Conservation (phyloP, 768 basidiomycete species). For the Suillus spraguei region DNA sequence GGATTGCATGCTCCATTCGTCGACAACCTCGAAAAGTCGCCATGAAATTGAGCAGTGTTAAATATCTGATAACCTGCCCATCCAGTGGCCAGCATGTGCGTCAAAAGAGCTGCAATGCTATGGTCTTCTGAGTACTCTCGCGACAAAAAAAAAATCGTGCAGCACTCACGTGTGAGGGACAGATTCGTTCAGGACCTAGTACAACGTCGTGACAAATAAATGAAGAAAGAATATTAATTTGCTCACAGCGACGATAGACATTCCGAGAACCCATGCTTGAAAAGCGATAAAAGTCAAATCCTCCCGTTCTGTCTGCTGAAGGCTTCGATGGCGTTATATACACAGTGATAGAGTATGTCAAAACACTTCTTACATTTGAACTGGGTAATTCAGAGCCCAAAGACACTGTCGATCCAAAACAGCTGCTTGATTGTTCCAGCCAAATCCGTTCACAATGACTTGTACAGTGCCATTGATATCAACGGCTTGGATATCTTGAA, state of each 20-base stretch:
- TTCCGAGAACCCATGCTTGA: conserved; percentile 79
- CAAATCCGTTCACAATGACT: conserved; percentile 38
- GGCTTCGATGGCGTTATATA: conserved; percentile 38
- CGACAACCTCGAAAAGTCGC: conserved; percentile 55
- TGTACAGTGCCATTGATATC: conserved; percentile 22
- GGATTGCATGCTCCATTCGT: conserved; percentile 66
- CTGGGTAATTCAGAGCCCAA: conserved; percentile 68
- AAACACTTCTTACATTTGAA: conserved; percentile 54
- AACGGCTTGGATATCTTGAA: conserved; percentile 30
- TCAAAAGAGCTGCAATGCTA: conserved; percentile 66
- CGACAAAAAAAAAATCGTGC: neutral
- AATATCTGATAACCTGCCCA: conserved; percentile 74
- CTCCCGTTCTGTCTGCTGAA: conserved; percentile 74
- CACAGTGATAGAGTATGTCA: neutral
- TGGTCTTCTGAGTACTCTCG: conserved; percentile 5
- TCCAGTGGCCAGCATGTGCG: conserved; percentile 70
- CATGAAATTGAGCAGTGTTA: conserved; percentile 59
- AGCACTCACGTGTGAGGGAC: conserved; percentile 65
- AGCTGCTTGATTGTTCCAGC: conserved; percentile 35
- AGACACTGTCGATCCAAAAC: conserved; percentile 54
- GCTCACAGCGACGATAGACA: conserved; percentile 66
- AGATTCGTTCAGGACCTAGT: conserved; percentile 63
- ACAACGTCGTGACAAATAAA: neutral
- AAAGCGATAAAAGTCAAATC: conserved; percentile 79
- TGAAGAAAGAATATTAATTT: conserved; percentile 23